Conservation (phyloP, 352 stramenopile genomes). For the Halophytophthora polymorphica region DNA sequence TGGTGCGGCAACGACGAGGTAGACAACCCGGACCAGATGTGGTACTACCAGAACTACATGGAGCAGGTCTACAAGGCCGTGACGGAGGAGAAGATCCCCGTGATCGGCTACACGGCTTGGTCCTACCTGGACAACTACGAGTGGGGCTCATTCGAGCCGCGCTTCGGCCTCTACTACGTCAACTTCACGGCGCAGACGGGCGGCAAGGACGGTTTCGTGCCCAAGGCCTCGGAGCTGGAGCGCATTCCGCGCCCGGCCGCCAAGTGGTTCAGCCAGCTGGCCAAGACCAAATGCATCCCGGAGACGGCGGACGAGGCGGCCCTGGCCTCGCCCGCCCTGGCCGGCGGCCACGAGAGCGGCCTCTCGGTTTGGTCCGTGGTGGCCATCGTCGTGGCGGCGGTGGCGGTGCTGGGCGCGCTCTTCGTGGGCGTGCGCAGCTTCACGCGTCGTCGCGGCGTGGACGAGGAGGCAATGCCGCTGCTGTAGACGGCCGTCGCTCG, state of each 20-base stretch:
- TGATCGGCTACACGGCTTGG: conserved; percentile 91
- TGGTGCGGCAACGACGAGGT: conserved; percentile 46
- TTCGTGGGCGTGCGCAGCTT: conserved; percentile 15
- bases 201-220: conserved; percentile 19
- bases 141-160: conserved; percentile 76
- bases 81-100: conserved; percentile 36
- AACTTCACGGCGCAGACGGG: conserved; percentile 36
- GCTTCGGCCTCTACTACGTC: conserved; percentile 53
- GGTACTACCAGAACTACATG: conserved; percentile 45
- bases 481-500: conserved; percentile 12
- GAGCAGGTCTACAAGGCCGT: conserved; percentile 48
- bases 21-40: conserved; percentile 46
- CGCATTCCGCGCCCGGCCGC: conserved; percentile 36
- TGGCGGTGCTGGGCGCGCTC: conserved; percentile 15
- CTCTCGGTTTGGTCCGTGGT: conserved; percentile 22
- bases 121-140: conserved; percentile 96
- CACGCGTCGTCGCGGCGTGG: conserved; percentile 7
- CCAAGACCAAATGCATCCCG: conserved; percentile 26
- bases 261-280: conserved; percentile 32
- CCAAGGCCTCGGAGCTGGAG: conserved; percentile 23
- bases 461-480: conserved; percentile 12
- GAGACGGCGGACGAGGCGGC: conserved; percentile 7
- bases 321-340: conserved; percentile 14
- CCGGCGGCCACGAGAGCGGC: conserved; percentile 18
- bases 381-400: conserved; percentile 13